Conservation (phyloP, 805 yeast genomes). For the Cyberlindnera americana region DNA sequence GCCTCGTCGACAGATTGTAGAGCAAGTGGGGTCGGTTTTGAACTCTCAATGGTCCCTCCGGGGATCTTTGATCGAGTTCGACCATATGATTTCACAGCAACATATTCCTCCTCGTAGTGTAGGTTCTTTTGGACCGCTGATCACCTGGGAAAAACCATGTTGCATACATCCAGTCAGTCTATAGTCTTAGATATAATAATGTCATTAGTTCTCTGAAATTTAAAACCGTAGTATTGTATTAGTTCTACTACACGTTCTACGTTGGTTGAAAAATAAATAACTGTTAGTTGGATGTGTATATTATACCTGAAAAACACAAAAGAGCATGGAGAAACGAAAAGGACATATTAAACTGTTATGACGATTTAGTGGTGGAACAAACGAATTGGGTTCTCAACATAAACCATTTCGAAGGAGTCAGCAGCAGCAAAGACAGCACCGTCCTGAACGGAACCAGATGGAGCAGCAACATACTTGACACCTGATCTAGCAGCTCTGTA, state of each 20-base stretch:
- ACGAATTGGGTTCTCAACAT: slow-evolving; percentile 96
- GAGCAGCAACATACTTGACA: slow-evolving; percentile 94
- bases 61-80: slow-evolving; percentile 25
- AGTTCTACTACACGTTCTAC: too few relatives aligned
- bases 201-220: not conserved
- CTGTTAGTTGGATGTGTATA: not conserved
- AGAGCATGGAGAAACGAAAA: not conserved
- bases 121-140: slow-evolving; percentile 81
- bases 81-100: slow-evolving; percentile 60
- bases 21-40: slow-evolving; percentile 62
- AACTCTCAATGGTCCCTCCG: slow-evolving; percentile 38
- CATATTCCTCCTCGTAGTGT: slow-evolving; percentile 99
- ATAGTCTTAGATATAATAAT: not conserved
- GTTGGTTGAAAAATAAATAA: too few relatives aligned
- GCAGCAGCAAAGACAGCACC: slow-evolving; percentile 95
- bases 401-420: slow-evolving; percentile 83
- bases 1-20: slow-evolving; percentile 99
- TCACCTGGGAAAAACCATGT: slow-evolving; percentile 99
- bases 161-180: slow-evolving; percentile 61
- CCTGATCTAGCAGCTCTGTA: slow-evolving; percentile 97
- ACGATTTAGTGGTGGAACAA: slow-evolving; percentile 82
- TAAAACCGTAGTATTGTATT: too few relatives aligned
- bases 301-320: slow-evolving; percentile 5
- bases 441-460: slow-evolving; percentile 97
- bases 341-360: not conserved